Evolutionary conservation across 352 stramenopile species (phyloP).

Genomic region (Pythium sp.): DNA sequence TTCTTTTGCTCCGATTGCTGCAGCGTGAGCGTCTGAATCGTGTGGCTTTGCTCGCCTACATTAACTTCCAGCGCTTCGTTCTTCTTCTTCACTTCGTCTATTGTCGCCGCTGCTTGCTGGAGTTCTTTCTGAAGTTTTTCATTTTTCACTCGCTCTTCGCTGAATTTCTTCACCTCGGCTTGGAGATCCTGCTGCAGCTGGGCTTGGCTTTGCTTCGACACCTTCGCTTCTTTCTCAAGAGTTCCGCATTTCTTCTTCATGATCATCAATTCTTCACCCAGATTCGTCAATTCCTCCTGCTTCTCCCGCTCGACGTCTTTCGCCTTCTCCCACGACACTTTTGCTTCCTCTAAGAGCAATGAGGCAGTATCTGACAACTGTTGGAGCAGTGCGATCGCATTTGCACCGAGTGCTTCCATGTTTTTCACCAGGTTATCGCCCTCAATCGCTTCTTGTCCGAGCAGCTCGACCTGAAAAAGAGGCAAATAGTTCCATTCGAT

Average conservation of each 20-base stretch:
- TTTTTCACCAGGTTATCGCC: constrained; percentile 42
- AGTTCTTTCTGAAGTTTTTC: constrained; percentile 55
- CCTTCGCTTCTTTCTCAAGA: constrained; percentile 35
- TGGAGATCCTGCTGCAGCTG: constrained; percentile 16
- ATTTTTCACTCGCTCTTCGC: constrained; percentile 27
- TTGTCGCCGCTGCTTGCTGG: constrained; percentile 19
- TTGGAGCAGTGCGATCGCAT: constrained; percentile 42
- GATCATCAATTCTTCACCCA: constrained; percentile 60
- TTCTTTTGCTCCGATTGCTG: constrained; percentile 59
- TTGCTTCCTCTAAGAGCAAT: constrained; percentile 67
- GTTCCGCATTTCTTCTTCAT: constrained; percentile 44
- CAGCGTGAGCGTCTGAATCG: constrained; percentile 56
- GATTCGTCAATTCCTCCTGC: constrained; percentile 70
- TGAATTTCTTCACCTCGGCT: constrained; percentile 20
- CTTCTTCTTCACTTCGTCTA: constrained; percentile 51
- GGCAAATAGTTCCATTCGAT: constrained; percentile 60
- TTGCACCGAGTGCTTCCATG: constrained; percentile 37
- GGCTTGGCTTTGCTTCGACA: constrained; percentile 4
- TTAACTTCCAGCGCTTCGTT: constrained; percentile 44
- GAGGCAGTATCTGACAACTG: constrained; percentile 47
- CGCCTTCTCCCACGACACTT: constrained; percentile 65
- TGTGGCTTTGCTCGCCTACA: constrained; percentile 48
- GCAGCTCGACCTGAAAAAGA: constrained; percentile 66
- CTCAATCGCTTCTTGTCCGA: constrained; percentile 56
- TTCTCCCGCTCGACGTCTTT: constrained; percentile 78